Conservation (phyloP, 495 filamentous ascomycete genomes). For the Halenospora varia region DNA sequence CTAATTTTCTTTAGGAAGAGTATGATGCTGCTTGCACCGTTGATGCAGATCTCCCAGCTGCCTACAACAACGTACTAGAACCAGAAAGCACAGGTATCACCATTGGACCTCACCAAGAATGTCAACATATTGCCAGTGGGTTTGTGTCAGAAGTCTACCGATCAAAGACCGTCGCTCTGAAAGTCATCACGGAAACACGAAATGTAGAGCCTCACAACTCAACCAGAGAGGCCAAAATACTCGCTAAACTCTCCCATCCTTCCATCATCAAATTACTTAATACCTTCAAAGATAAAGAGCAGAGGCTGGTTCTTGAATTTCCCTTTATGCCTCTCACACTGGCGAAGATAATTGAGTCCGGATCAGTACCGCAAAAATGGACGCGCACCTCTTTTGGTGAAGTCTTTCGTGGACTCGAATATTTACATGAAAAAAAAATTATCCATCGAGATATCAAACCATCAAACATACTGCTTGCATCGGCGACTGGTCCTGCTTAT, state of each 20-base stretch:
- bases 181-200: conserved; percentile 73
- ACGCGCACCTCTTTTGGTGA: conserved; percentile 51
- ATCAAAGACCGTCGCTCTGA: conserved; percentile 64
- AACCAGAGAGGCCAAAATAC: conserved; percentile 67
- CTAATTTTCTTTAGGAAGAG: no score
- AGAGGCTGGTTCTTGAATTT: conserved; percentile 71
- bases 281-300: conserved; percentile 66
- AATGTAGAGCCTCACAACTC: conserved; percentile 78
- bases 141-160: conserved; percentile 79
- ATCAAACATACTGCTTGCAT: conserved; percentile 74
- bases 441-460: conserved; percentile 96
- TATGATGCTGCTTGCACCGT: conserved; percentile 38
- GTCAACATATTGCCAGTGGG: conserved; percentile 67
- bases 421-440: conserved; percentile 69
- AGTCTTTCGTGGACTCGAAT: conserved; percentile 66
- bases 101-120: conserved; percentile 70
- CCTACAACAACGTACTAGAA: not conserved
- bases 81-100: conserved; percentile 36
- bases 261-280: conserved; percentile 64
- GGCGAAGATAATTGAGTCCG: conserved; percentile 51
- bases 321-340: conserved; percentile 78
- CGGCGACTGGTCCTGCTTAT: conserved; percentile 63
- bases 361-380: conserved; percentile 37
- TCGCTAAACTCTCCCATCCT: conserved; percentile 21
- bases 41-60: not conserved